Conservation (phyloP, 139 green algal species). For the Pseudopediastrum boryanum region DNA sequence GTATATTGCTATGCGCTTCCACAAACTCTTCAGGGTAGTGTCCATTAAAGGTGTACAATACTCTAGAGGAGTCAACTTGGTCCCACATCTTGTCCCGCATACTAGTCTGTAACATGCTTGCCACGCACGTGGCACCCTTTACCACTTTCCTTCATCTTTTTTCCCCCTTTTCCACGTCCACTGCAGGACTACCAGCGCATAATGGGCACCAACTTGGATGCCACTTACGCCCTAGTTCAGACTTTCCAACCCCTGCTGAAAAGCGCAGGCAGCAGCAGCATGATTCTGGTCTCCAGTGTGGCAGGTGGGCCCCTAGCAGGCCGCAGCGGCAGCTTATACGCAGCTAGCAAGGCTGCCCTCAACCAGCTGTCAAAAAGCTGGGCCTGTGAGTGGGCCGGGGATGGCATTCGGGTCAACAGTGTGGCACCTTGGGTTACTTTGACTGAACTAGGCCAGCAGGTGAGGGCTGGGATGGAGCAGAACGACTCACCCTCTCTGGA, state of each 20-base stretch:
- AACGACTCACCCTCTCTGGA: too few relatives aligned
- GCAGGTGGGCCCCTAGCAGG: slow-evolving; percentile 77
- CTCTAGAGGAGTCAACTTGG: too few relatives aligned
- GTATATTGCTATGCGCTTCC: too few relatives aligned
- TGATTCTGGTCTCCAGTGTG: slow-evolving; percentile 83
- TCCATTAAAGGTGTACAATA: too few relatives aligned
- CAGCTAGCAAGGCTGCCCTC: slow-evolving; percentile 80
- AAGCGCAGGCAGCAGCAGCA: neutral
- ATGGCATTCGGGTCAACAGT: slow-evolving; percentile 80
- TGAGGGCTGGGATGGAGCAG: too few relatives aligned
- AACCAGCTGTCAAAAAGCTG: slow-evolving; percentile 88
- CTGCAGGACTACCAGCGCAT: slow-evolving; percentile 69
- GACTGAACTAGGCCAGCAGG: slow-evolving; percentile 62
- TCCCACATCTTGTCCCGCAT: too few relatives aligned
- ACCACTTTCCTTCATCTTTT: too few relatives aligned
- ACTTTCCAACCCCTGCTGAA: slow-evolving; percentile 38
- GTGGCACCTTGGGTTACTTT: slow-evolving; percentile 86
- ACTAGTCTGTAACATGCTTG: too few relatives aligned
- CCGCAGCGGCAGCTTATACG: slow-evolving; percentile 72
- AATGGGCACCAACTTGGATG: slow-evolving; percentile 76
- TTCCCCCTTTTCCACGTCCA: too few relatives aligned
- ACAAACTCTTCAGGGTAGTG: too few relatives aligned
- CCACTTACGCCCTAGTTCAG: slow-evolving; percentile 66
- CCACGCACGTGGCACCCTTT: too few relatives aligned
- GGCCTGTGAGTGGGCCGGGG: slow-evolving; percentile 83